Evolutionary conservation across 768 basidiomycete genomes (phyloP).

Genomic region (Termitomyces sp.): DNA sequence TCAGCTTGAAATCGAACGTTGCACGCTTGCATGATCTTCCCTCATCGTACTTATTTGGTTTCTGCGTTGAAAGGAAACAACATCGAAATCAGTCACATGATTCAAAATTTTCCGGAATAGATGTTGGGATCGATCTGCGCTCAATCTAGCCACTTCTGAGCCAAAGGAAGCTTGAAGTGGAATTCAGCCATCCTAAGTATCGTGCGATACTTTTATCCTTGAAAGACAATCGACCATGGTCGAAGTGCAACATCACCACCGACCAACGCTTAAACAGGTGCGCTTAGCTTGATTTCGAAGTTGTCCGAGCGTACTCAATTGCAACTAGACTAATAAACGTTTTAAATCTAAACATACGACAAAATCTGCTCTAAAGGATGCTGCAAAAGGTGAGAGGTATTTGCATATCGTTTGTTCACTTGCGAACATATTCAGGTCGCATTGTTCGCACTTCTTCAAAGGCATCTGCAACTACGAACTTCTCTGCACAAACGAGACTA

Average conservation of each 20-base stretch:
- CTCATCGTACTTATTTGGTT: not conserved
- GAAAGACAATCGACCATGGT: slow-evolving; percentile 23
- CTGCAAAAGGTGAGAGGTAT: slow-evolving; percentile 62
- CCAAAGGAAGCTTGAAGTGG: not conserved
- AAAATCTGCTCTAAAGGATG: slow-evolving; percentile 78
- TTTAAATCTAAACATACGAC: slow-evolving; percentile 92
- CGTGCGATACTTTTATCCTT: not conserved
- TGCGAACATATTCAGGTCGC: slow-evolving; percentile 37
- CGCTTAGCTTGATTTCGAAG: slow-evolving; percentile 12
- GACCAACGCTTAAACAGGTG: slow-evolving; percentile 84
- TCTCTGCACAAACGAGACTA: slow-evolving; percentile 60
- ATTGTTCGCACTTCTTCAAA: slow-evolving; percentile 52
- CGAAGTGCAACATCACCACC: slow-evolving; percentile 52
- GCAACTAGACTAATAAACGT: slow-evolving; percentile 71
- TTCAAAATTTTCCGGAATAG: slow-evolving; percentile 5
- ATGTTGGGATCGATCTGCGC: slow-evolving; percentile 1
- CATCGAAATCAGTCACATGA: slow-evolving; percentile 7
- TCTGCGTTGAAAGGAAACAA: not conserved
- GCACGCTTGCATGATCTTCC: too few relatives aligned
- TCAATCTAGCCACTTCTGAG: not conserved
- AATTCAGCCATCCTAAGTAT: not conserved
- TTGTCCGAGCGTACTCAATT: not conserved
- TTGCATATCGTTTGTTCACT: not conserved
- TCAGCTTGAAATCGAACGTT: not conserved
- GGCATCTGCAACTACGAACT: slow-evolving; percentile 38